Percentiles rank a stretch among this genome's conserved stretches.
Conservation (phyloP, 2,329 filamentous ascomycete genomes). For the Monosporascus sp. region DNA sequence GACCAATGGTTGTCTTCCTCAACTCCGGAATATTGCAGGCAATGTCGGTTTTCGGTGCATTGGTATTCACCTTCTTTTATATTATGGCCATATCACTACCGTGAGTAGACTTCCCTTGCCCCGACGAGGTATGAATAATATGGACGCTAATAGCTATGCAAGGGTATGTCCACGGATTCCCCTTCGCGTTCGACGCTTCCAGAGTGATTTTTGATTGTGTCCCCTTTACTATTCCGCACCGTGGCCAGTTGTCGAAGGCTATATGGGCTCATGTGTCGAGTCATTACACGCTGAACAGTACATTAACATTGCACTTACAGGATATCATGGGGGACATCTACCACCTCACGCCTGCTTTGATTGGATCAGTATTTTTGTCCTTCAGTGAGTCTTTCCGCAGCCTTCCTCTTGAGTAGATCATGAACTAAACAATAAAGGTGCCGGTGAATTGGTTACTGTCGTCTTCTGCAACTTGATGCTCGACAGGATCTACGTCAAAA, state of each 20-base stretch:
- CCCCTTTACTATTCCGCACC: too few species aligned
- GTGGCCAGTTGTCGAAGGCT: too few species aligned
- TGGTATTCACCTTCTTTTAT: constrained; percentile 49
- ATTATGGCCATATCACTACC: constrained; percentile 49
- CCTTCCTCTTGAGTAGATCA: neutral
- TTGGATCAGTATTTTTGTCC: constrained; percentile 47
- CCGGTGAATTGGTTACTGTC: constrained; percentile 43
- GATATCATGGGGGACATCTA: constrained; percentile 44
- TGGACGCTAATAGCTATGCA: too few species aligned
- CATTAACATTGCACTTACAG: neutral
- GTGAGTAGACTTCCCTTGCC: neutral
- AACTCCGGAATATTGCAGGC: constrained; percentile 47
- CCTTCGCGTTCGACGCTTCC: too few species aligned
- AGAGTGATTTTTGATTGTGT: too few species aligned
- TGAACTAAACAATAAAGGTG: constrained; percentile 28
- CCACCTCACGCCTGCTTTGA: constrained; percentile 42
- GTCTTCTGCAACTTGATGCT: constrained; percentile 43
- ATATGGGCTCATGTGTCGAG: too few species aligned
- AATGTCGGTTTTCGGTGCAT: constrained; percentile 39
- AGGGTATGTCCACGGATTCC: neutral
- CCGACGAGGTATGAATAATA: too few species aligned
- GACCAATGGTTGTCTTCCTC: constrained; percentile 41
- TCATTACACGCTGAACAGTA: too few species aligned
- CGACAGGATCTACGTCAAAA: constrained; percentile 47
- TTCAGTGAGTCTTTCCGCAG: constrained; percentile 40